Conservation (phyloP, 2,329 filamentous ascomycete species). For the Fusarium palustre region DNA sequence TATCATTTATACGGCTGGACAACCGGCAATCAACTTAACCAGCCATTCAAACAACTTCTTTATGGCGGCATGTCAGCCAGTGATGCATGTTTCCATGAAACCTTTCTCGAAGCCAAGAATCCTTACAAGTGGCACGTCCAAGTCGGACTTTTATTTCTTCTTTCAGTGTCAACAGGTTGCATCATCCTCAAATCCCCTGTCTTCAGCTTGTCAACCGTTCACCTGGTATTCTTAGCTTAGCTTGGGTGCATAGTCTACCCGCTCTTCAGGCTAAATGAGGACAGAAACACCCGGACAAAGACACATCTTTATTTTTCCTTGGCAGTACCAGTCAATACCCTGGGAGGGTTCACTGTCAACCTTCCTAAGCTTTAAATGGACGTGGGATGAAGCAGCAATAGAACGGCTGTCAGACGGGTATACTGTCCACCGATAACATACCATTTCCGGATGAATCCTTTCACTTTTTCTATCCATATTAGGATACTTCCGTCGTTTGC, state of each 20-base stretch:
- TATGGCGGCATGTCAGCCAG: background rate
- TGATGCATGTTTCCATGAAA: background rate
- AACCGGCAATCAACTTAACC: conserved; percentile 5
- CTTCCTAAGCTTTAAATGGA: conserved; percentile 1
- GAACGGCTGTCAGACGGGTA: background rate
- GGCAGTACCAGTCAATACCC: conserved; percentile 3
- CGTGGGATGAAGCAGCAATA: conserved; percentile 7
- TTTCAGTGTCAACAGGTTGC: conserved; percentile 5
- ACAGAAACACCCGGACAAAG: background rate
- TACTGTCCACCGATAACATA: background rate
- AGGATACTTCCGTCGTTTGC: background rate
- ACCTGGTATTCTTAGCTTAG: conserved; percentile 7
- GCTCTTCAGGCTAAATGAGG: conserved; percentile 25
- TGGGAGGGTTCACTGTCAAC: conserved; percentile 30
- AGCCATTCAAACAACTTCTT: background rate
- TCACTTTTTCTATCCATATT: background rate
- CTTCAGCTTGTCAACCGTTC: conserved; percentile 25
- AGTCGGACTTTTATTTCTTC: background rate
- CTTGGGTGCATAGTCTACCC: conserved; percentile 4
- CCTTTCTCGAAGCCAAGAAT: conserved; percentile 8
- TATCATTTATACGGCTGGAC: background rate
- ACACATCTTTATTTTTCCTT: conserved; percentile 6
- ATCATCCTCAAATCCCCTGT: conserved; percentile 4
- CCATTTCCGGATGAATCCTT: conserved; percentile 26
- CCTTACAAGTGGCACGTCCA: background rate